These are phyloP conservation scores for Jackrogersella minutella DNA, from an alignment of 495 filamentous ascomycete genomes.

Conservation along the genomic window DNA sequence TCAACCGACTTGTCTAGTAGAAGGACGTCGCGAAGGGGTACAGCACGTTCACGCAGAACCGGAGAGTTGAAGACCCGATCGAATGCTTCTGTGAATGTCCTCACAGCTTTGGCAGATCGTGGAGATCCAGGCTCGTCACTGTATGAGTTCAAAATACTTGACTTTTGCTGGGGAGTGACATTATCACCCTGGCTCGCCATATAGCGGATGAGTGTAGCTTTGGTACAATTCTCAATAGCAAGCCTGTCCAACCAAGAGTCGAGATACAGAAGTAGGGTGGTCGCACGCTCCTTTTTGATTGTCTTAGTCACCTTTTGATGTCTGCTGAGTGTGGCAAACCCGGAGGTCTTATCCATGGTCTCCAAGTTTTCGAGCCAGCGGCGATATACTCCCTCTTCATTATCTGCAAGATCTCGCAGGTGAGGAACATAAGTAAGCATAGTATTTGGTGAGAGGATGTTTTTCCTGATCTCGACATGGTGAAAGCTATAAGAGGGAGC, in stretches of 20 bases:
- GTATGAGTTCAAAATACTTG: slow-evolving; percentile 50
- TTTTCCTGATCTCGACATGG: slow-evolving; percentile 59
- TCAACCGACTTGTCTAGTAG: slow-evolving; percentile 55
- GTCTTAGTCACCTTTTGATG: slow-evolving; percentile 50
- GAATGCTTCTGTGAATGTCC: slow-evolving; percentile 55
- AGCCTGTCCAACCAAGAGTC: slow-evolving; percentile 55
- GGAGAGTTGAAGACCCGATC: slow-evolving; percentile 51
- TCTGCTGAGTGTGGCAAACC: slow-evolving; percentile 54
- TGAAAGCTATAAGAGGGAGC: slow-evolving; percentile 57
- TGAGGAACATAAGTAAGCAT: slow-evolving; percentile 60
- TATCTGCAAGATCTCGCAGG: slow-evolving; percentile 55
- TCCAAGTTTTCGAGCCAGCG: slow-evolving; percentile 58
- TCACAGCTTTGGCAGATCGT: slow-evolving; percentile 44
- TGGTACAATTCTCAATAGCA: slow-evolving; percentile 52
- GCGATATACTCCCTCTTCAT: slow-evolving; percentile 54
- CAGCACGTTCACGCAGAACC: slow-evolving; percentile 38
- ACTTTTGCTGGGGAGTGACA: slow-evolving; percentile 56
- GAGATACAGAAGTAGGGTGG: slow-evolving; percentile 53
- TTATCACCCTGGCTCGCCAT: slow-evolving; percentile 53
- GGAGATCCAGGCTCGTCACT: slow-evolving; percentile 48
- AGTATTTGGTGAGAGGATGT: slow-evolving; percentile 58
- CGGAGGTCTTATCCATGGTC: slow-evolving; percentile 57
- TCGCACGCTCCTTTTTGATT: slow-evolving; percentile 53
- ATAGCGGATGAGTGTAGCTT: slow-evolving; percentile 53
- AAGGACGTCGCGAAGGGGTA: slow-evolving; percentile 53